Base-by-base conservation (phyloP, 2,329 filamentous ascomycete genomes). In the Alternaria infectoria region DNA sequence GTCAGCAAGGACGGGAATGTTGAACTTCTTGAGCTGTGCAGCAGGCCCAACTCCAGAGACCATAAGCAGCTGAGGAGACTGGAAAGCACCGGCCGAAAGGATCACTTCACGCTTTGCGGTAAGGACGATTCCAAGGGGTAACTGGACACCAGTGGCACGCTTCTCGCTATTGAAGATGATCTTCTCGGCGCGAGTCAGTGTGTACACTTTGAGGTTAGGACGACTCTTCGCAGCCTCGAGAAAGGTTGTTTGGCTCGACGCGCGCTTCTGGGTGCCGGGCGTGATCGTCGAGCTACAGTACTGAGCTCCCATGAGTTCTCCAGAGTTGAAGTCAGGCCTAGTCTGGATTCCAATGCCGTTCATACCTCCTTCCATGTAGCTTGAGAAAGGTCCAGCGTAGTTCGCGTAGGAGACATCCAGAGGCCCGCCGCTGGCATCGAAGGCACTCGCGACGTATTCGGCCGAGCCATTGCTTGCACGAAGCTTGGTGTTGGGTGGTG, bases 71-170 rank as follows among this genome's bases (percentile, higher is more conserved):
- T 83, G 81, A 0, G 81, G 82, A 1, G 79, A 81, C 40, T 81
- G 79, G 61, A 83, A 82, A 74, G 76, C 74, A 19, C 82, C 82
- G 1, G 81, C 81, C 0, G 81, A 81, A 1, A 84, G 59, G 25
- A 85, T 81, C 23, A 84, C 79, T 65, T 84, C 82, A 44, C 81
- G 79, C 12, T 70, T 75, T 1, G 80, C 80, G 0, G 50, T 63
- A 9, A 76, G 61, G n/a, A 45, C 66, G 17, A 59, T 70, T 25
- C 26, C 65, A 4, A 64, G 47, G 2, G 57, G 21, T 10, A 74
- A 59, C 3, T 32, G 26, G 5, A 75, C 73, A 19, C 74, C 74
- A 5, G 61, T 75, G 2, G 74, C 74, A 3, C 30, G 66, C 54
- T 74, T 71, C 32, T 59, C 43, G 8, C 11, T 45, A 49, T 78